These are phyloP conservation scores for Leishmania aethiopica DNA, from an alignment of 208 protist species.

Conservation along the genomic window DNA sequence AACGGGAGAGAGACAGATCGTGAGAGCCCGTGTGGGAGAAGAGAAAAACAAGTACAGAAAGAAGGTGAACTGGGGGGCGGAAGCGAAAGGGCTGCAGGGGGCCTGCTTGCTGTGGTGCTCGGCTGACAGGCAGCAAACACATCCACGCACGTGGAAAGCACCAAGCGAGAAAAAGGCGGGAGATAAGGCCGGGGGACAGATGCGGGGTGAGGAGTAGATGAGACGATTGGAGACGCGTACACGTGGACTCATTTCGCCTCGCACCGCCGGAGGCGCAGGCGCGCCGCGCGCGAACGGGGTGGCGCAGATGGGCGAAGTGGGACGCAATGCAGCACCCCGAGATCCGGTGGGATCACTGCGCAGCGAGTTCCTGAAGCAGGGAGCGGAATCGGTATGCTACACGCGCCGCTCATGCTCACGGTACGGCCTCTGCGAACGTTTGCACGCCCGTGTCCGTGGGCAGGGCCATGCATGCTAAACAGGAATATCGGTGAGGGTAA, in stretches of 20 bases:
- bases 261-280: background rate
- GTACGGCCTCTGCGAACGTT: background rate
- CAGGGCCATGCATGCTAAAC: too few relatives aligned
- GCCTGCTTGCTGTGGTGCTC: background rate
- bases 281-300: background rate
- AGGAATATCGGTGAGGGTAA: background rate
- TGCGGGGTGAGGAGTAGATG: background rate
- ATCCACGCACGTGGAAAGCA: background rate
- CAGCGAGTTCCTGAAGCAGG: background rate
- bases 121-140: background rate
- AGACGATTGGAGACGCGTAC: background rate
- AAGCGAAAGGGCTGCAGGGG: background rate
- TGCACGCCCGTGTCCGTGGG: background rate
- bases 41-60: background rate
- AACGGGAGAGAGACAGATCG: background rate
- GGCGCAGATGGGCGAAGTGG: background rate
- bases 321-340: background rate
- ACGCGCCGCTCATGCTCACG: background rate
- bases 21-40: background rate
- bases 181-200: background rate
- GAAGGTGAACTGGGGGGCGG: too few relatives aligned
- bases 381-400: background rate
- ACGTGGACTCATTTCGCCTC: background rate
- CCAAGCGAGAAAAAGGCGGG: background rate
- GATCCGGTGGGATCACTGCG: background rate